phyloP scores from a whole-genome alignment of 345 rosid genomes.

The Atalantia buxifolia region DNA sequence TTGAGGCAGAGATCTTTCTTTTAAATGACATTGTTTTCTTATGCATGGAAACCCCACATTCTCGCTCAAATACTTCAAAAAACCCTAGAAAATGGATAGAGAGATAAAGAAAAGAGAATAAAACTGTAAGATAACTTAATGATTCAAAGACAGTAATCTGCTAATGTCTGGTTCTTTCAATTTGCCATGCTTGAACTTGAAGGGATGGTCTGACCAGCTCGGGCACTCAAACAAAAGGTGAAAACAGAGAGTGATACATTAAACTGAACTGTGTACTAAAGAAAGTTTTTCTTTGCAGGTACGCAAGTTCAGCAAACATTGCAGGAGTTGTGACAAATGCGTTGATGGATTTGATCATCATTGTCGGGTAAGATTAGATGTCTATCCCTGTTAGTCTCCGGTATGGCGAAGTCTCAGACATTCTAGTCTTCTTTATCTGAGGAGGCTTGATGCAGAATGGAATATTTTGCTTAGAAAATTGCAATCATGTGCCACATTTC shows the following conservation, averaged over 20 bases:
- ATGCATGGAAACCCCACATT: background rate
- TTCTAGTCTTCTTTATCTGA: background rate
- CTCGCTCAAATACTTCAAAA: background rate
- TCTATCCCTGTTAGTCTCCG: background rate
- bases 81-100: background rate
- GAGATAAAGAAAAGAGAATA: background rate
- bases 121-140: background rate
- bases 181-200: background rate
- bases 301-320: constrained; percentile 89
- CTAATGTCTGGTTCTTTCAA: background rate
- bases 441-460: background rate
- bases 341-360: constrained; percentile 98
- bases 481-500: background rate
- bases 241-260: background rate
- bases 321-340: constrained; percentile 93
- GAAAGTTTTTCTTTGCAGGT: constrained; percentile 42
- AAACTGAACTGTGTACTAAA: background rate
- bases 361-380: constrained; percentile 63
- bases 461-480: background rate
- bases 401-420: background rate
- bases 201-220: background rate
- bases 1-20: background rate
- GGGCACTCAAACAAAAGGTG: background rate
- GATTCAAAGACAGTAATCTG: background rate
- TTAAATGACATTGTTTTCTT: background rate